These are phyloP conservation scores for Fusarium aywerte DNA, from an alignment of 2,329 filamentous ascomycete species.

Conservation along the genomic window DNA sequence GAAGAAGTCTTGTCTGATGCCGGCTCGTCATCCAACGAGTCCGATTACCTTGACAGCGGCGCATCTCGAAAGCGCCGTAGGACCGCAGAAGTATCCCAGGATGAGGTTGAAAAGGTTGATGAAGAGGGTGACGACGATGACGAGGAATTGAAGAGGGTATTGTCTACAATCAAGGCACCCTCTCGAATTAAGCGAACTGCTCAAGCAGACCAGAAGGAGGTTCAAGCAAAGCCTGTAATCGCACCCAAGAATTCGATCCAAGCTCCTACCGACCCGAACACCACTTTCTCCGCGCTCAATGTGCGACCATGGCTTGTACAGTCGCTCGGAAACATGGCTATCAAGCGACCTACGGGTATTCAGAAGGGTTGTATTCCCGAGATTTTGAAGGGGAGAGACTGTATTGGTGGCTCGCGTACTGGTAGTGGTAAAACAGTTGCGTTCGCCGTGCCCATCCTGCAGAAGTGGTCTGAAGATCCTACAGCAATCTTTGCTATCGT, in stretches of 20 bases:
- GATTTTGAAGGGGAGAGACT: conserved; percentile 90
- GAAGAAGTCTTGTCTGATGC: conserved; percentile 27
- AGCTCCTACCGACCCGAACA: conserved; percentile 65
- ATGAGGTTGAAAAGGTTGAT: conserved; percentile 43
- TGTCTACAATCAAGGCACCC: conserved; percentile 61
- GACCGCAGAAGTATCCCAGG: conserved; percentile 47
- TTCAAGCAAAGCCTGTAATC: conserved; percentile 32
- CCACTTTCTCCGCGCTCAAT: conserved; percentile 76
- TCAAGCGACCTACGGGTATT: conserved; percentile 89
- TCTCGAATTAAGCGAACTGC: conserved; percentile 62
- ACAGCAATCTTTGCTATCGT: conserved; percentile 90
- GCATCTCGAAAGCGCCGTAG: conserved; percentile 60
- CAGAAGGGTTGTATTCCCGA: conserved; percentile 93
- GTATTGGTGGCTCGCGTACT: conserved; percentile 92
- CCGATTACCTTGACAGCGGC: conserved; percentile 61
- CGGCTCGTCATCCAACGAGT: conserved; percentile 52
- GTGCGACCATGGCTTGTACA: conserved; percentile 89
- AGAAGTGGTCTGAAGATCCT: conserved; percentile 93
- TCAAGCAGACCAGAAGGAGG: conserved; percentile 36
- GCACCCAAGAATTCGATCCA: conserved; percentile 53
- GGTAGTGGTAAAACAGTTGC: conserved; percentile 98
- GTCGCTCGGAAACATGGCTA: conserved; percentile 80
- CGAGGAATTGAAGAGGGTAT: conserved; percentile 48
- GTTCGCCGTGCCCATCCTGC: conserved; percentile 92
- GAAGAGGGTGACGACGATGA: conserved; percentile 49